Evolutionary conservation across 2,329 filamentous ascomycete genomes (phyloP).

Genomic region (Zasmidium cellare): DNA sequence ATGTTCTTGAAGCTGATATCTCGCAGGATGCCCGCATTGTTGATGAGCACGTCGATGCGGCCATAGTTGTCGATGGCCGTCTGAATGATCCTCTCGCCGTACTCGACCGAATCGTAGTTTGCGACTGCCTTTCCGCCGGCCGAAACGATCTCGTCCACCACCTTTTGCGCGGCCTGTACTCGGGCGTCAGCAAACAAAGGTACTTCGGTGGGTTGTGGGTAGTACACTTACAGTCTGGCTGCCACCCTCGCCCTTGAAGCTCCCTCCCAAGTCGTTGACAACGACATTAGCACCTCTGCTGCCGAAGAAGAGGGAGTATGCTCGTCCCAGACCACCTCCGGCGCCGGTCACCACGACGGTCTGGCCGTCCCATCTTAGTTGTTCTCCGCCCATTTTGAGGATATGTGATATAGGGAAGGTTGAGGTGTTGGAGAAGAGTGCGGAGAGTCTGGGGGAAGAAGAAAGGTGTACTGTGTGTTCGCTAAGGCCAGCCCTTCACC

Average conservation of each 20-base stretch:
- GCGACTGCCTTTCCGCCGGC: constrained; percentile 93
- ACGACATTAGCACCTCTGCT: constrained; percentile 91
- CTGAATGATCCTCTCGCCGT: constrained; percentile 92
- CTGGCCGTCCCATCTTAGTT: constrained; percentile 81
- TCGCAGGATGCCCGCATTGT: constrained; percentile 94
- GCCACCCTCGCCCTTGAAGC: constrained; percentile 91
- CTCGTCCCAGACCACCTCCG: constrained; percentile 77
- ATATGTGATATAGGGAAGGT: constrained; percentile 8
- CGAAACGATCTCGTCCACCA: constrained; percentile 79
- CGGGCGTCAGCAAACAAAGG: neutral
- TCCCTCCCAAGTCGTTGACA: constrained; percentile 92
- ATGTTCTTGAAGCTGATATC: constrained; percentile 99
- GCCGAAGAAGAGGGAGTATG: constrained; percentile 86
- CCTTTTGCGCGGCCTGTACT: constrained; percentile 74
- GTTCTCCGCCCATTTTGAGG: constrained; percentile 58
- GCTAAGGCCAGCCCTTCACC: neutral
- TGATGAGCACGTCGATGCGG: constrained; percentile 91
- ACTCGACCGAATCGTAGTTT: constrained; percentile 94
- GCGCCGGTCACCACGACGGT: constrained; percentile 86
- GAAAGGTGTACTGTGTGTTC: neutral
- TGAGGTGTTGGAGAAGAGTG: constrained; percentile 3
- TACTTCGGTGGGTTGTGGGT: neutral
- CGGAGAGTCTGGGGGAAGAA: constrained; percentile 8
- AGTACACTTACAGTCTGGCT: constrained; percentile 55
- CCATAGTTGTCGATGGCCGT: constrained; percentile 79